These are phyloP conservation scores for Persicaria maculosa DNA, from an alignment of 148 eudicot species.

Conservation along the genomic window DNA sequence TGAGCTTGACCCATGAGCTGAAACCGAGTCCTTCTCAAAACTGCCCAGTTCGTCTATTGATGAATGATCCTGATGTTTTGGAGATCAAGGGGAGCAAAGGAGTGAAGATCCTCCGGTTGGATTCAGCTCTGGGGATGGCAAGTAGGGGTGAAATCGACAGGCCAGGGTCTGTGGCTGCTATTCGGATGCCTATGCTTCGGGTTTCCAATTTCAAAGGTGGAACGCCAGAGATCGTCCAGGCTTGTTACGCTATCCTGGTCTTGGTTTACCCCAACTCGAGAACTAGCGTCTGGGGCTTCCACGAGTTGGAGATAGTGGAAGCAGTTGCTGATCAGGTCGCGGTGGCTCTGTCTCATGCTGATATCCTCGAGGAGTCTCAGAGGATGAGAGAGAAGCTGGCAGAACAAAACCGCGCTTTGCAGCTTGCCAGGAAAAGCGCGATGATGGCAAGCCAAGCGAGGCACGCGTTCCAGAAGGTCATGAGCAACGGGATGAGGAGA, in stretches of 20 bases:
- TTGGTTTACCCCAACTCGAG: constrained; percentile 53
- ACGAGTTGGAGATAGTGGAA: constrained; percentile 67
- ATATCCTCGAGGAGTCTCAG: constrained; percentile 80
- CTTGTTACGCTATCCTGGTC: constrained; percentile 70
- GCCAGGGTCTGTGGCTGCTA: constrained; percentile 67
- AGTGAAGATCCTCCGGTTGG: constrained; percentile 47
- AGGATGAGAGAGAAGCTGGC: constrained; percentile 55
- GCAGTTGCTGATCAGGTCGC: constrained; percentile 96
- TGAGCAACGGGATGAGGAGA: constrained; percentile 78
- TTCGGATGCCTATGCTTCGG: constrained; percentile 77
- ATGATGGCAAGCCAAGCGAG: constrained; percentile 82
- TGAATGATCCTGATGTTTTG: constrained; percentile 49
- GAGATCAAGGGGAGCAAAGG: constrained; percentile 44
- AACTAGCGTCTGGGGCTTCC: constrained; percentile 44
- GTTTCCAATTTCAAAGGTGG: constrained; percentile 80
- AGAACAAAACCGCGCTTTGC: constrained; percentile 59
- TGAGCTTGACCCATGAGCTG: constrained; percentile 60
- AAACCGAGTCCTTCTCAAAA: constrained; percentile 23
- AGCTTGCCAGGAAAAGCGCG: constrained; percentile 69
- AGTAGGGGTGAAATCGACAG: constrained; percentile 49
- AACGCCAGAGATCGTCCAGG: constrained; percentile 61
- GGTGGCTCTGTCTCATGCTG: constrained; percentile 87
- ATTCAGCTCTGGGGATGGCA: constrained; percentile 46
- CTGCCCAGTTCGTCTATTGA: constrained; percentile 29
- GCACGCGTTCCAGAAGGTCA: constrained; percentile 72